Evolutionary conservation across 768 basidiomycete genomes (phyloP).

Genomic region (Naganishia vishniacii): DNA sequence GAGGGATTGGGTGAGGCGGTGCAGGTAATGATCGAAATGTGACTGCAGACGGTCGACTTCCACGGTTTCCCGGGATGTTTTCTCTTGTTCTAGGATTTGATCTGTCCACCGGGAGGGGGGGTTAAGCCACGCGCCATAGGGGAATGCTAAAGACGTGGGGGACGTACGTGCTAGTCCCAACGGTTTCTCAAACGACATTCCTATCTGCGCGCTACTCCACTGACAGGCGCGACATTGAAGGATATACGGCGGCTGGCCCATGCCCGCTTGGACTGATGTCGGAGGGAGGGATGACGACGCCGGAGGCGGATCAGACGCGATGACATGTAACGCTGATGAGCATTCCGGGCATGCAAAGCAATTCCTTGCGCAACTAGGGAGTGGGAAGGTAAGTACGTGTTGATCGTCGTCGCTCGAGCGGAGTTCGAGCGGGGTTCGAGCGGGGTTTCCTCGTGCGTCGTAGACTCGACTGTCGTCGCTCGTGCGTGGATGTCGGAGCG

Average conservation of each 20-base stretch:
- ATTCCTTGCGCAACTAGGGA: conserved; percentile 85
- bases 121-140: too few relatives aligned
- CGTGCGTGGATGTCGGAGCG: too few relatives aligned
- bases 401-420: too few relatives aligned
- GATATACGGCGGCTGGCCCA: conserved; percentile 83
- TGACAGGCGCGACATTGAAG: conserved; percentile 86
- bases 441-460: too few relatives aligned
- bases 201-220: conserved; percentile 90
- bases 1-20: conserved; percentile 47
- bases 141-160: neutral
- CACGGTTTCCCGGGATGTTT: conserved; percentile 46
- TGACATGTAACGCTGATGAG: conserved; percentile 37
- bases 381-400: too few relatives aligned
- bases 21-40: conserved; percentile 91
- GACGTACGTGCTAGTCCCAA: conserved; percentile 82
- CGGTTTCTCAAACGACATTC: conserved; percentile 90
- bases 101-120: too few relatives aligned
- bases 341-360: conserved; percentile 96
- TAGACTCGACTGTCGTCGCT: too few relatives aligned
- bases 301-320: conserved; percentile 61
- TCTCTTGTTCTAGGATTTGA: conserved; percentile 25
- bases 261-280: conserved; percentile 47
- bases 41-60: conserved; percentile 94
- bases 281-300: conserved; percentile 45
- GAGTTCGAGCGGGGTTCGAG: too few relatives aligned